A percentile compares a stretch with the other conserved stretches of the same genome.
These are phyloP conservation scores for Acanthochlamys bracteata DNA, from an alignment of 106 monocot species.

Conservation along the genomic window DNA sequence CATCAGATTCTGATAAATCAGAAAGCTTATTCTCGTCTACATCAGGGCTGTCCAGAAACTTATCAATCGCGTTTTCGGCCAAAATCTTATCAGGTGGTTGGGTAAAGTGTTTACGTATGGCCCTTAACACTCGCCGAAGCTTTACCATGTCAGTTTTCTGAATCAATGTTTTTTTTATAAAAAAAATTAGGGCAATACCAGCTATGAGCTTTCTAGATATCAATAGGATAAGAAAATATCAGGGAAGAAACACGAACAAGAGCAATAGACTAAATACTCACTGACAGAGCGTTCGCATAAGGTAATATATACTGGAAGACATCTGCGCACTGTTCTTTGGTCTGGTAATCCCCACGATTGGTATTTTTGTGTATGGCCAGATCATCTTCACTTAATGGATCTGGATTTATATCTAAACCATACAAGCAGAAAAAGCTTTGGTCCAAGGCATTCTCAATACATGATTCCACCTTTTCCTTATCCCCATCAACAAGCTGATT, in stretches of 20 bases:
- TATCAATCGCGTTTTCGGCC: conserved; percentile 46
- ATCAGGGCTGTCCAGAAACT: conserved; percentile 71
- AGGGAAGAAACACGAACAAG: conserved; percentile 1
- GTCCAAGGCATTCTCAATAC: conserved; percentile 86
- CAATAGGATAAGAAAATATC: too few relatives aligned
- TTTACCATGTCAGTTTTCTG: conserved; percentile 89
- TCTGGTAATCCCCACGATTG: conserved; percentile 93
- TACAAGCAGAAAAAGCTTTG: conserved; percentile 96
- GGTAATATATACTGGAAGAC: conserved; percentile 96
- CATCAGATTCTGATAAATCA: conserved; percentile 43
- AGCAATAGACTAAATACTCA: conserved; percentile 21
- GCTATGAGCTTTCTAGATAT: too few relatives aligned
- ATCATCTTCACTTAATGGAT: conserved; percentile 94
- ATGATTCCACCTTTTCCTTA: conserved; percentile 55
- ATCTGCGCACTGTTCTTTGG: conserved; percentile 97
- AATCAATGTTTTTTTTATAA: background rate
- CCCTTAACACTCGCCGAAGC: conserved; percentile 81
- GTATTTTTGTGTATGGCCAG: conserved; percentile 83
- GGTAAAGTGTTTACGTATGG: conserved; percentile 89
- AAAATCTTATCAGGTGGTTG: conserved; percentile 84
- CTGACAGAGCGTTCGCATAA: conserved; percentile 86
- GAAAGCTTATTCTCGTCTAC: conserved; percentile 58
- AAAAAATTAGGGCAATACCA: too few relatives aligned
- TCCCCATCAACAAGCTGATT: conserved; percentile 30
- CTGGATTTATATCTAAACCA: conserved; percentile 86